A percentile compares a stretch with the other conserved stretches of the same genome.
phyloP scores from a whole-genome alignment of 192 early-diverging fungal genomes.

The Jimgerdemannia lactiflua region DNA sequence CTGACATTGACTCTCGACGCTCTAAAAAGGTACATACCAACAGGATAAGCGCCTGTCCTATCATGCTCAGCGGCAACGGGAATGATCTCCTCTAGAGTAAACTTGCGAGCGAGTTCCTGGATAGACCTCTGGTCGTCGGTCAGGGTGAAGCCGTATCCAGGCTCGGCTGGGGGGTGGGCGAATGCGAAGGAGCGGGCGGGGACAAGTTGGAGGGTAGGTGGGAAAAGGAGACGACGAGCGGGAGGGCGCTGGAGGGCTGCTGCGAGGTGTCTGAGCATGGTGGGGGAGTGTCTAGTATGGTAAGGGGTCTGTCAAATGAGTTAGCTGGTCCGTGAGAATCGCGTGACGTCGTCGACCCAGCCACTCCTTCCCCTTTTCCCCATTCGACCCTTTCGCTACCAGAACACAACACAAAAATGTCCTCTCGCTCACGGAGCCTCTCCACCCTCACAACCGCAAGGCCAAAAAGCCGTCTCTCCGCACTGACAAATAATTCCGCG shows the following conservation, averaged over 20 bases:
- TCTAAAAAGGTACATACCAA: slow-evolving; percentile 19
- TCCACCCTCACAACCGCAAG: background rate
- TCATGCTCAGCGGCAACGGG: slow-evolving; percentile 94
- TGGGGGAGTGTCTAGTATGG: background rate
- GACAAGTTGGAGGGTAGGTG: background rate
- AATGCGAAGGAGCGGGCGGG: slow-evolving; percentile 3
- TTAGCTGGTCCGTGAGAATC: too few species aligned
- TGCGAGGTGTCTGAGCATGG: background rate
- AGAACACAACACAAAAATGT: background rate
- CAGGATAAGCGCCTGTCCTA: slow-evolving; percentile 89
- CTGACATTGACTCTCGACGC: background rate
- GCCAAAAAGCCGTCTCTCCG: background rate
- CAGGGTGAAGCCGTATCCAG: slow-evolving; percentile 58
- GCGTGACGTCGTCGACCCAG: too few species aligned
- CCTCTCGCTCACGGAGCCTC: background rate
- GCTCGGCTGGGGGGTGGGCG: background rate
- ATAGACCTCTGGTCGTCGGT: slow-evolving; percentile 81
- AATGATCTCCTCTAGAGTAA: slow-evolving; percentile 85
- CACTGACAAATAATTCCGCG: background rate
- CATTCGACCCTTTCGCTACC: too few species aligned
- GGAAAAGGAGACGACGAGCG: background rate
- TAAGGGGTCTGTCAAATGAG: background rate
- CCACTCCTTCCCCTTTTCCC: too few species aligned
- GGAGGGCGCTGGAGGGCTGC: background rate
- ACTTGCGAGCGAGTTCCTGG: slow-evolving; percentile 89